Evolutionary conservation across 108 stramenopile genomes (phyloP), one percentile per base, ranked within the genome.

Genomic region (Pseudonitzschia pungens): DNA sequence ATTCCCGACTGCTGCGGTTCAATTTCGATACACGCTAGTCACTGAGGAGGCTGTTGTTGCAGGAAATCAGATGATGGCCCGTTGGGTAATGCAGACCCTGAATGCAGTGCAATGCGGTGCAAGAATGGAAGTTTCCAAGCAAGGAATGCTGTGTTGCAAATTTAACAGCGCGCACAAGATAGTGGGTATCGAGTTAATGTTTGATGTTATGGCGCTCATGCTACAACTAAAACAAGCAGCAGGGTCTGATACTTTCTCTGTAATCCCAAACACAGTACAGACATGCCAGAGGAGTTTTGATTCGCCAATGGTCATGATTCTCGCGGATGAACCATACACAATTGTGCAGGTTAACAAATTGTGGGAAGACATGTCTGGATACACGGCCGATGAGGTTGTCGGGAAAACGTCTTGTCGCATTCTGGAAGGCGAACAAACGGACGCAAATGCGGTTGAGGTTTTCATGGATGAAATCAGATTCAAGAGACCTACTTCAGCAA

Each of bases 161-260:
- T 99, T 97, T 88, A 93, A 90, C 77, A 85, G 78, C 28, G 86
- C 86, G 10, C 89, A 96, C 74, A 96, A 94, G 65, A 94, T 99
- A 45, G 83, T 83, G 26, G 81, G 90, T 0, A 72, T 96, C 53
- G 94, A 96, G 66, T 79, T 98, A 31, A 92, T 97, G 83, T 98
- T 97, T 71, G 98, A 98, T 78, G 98, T 97, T 14, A 98, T 97
- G 98, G 90, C 96, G 36, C 95, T 97, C 77, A 98, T 98, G 96
- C 85, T 97, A 62, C 96, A 97, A 73, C 83, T 97, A n/a, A 97
- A 97, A 83, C 91, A 93, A 80, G 87, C 91, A 31, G 85, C 89
- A 69, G 94, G 94, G 28, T 84, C 85, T 31, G 85, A 92, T 18
- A 83, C 87, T 51, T 95, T 95, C 73, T 84, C 89, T 20, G 90